Conservation (phyloP, 768 basidiomycete species). For the Kwoniella sp. region DNA sequence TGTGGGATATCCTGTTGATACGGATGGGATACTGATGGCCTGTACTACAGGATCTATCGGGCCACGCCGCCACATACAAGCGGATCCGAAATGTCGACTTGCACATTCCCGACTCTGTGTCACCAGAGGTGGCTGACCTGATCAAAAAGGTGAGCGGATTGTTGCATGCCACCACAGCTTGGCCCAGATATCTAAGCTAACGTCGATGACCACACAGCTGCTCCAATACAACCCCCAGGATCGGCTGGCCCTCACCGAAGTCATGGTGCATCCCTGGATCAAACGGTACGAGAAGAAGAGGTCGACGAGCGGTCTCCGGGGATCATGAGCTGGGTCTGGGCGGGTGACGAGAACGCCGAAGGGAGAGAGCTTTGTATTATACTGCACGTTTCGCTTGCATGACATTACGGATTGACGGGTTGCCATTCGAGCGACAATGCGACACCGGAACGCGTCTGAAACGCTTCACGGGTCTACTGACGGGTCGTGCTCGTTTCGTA, state of each 20-base stretch:
- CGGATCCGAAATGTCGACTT: constrained; percentile 68
- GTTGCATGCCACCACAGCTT: no score
- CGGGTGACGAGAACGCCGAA: no score
- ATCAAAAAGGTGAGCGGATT: constrained; percentile 60
- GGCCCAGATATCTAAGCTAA: neutral
- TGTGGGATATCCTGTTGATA: neutral
- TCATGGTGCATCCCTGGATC: constrained; percentile 82
- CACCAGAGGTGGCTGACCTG: constrained; percentile 64
- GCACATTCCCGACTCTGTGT: constrained; percentile 59
- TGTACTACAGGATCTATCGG: constrained; percentile 22
- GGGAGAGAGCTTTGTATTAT: no score
- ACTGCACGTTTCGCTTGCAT: no score
- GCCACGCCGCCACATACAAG: constrained; percentile 70
- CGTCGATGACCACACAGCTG: constrained; percentile 59
- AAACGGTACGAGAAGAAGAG: constrained; percentile 46
- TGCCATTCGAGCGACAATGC: no score
- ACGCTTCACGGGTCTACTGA: no score
- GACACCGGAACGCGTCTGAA: no score
- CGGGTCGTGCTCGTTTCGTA: no score
- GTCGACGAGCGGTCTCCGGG: constrained; percentile 14
- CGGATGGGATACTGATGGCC: neutral
- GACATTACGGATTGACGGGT: no score
- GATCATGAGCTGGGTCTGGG: constrained; percentile 3
- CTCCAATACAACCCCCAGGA: constrained; percentile 70
- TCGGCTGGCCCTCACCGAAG: constrained; percentile 69